Evolutionary conservation across 208 protist genomes (phyloP), one percentile per base, ranked within the genome.

Genomic region (Blastocrithidia nonstop): DNA sequence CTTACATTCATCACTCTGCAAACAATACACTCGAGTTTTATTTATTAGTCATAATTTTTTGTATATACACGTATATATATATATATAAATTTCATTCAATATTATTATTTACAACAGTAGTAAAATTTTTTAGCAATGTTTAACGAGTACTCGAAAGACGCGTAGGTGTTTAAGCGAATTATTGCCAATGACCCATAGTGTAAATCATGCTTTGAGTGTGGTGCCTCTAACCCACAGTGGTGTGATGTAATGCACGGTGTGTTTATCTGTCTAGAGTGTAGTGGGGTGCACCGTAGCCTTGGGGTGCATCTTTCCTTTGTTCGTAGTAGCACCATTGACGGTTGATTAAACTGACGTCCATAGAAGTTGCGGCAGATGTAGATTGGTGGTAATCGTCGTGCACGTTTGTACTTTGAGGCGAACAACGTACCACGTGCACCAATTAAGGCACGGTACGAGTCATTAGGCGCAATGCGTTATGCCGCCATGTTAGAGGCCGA

Each of bases 301-400:
- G 92, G 92, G 26, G 87, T 94, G 21, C 92, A 96, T 66, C 66
- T 96, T 24, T 87, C 66, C 32, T 93, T 96, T 67, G 88, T 96
- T 17, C 81, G 83, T 9, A 96, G 88, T 59, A 66, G 75, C 35
- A 95, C 85, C 6, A 90, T 96, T 66, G 94, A 97, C 55, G 68
- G 70, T 11, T 97, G 91, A 90, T 61, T 47, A 13, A 71, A 78
- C 50, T 94, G 87, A 83, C 71, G 76, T 22, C 87, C 87, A 26
- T 71, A 82, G 48, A 94, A 94, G 61, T 61, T 94, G 41, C 55
- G 58, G 24, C 83, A 90, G 54, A 92, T 94, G 87, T 47, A 92
- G 51, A 31, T 84, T 21, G 87, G 87, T 20, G 87, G 87, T 26
- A 94, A 94, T 52, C 71, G 79, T n/a, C 73, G 82, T 7, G 87